phyloP scores from a whole-genome alignment of 192 early-diverging fungal species.

The Gigaspora rosea region DNA sequence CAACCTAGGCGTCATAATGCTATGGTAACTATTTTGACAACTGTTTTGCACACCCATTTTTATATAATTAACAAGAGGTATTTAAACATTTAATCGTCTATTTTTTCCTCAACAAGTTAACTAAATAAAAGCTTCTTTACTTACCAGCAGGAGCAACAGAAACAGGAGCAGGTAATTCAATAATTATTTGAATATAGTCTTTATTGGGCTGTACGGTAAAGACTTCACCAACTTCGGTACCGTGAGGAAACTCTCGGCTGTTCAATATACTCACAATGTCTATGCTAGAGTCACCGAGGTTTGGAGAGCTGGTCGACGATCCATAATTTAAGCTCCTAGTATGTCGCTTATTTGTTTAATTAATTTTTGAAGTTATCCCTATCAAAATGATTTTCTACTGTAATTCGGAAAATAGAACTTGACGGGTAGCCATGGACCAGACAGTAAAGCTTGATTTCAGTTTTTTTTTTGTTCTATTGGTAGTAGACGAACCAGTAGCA shows the following conservation, averaged over 20 bases:
- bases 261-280: background rate
- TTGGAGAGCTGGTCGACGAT: background rate
- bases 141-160: no score
- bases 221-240: background rate
- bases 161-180: constrained; percentile 1
- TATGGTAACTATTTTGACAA: no score
- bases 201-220: background rate
- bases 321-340: constrained; percentile 8
- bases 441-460: constrained; percentile 3
- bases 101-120: no score
- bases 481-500: constrained; percentile 6
- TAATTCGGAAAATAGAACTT: background rate
- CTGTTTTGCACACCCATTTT: no score
- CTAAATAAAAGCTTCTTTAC: background rate
- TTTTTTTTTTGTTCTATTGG: no score
- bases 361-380: background rate
- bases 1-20: no score
- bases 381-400: background rate
- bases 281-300: background rate
- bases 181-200: constrained; percentile 14
- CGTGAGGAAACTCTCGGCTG: background rate
- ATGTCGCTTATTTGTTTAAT: background rate
- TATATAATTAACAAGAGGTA: no score
- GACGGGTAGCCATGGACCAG: background rate
- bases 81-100: no score